phyloP scores from a whole-genome alignment of 129 eudicot species.

The Rutidosis leptorrhynchoides region DNA sequence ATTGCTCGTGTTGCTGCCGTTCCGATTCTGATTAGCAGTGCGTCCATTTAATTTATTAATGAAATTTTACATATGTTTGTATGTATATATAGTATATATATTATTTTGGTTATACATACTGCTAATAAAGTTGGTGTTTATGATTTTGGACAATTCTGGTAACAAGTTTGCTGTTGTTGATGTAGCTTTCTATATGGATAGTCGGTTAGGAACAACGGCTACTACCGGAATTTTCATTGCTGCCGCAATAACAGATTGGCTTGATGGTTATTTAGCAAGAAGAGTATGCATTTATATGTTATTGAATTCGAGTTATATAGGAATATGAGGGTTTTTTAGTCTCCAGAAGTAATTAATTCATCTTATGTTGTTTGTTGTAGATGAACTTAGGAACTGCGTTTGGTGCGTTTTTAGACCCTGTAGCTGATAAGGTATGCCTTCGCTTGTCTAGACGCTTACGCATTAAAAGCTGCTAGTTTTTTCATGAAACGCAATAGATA shows the following conservation, averaged over 20 bases:
- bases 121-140: not conserved
- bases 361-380: slow-evolving; percentile 33
- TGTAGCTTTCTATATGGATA: slow-evolving; percentile 74
- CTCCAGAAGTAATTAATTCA: not conserved
- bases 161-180: slow-evolving; percentile 25
- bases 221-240: slow-evolving; percentile 76
- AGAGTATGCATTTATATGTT: slow-evolving; percentile 44
- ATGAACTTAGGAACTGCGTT: slow-evolving; percentile 86
- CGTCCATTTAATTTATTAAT: slow-evolving; percentile 18
- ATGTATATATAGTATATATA: not conserved
- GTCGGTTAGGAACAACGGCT: slow-evolving; percentile 77
- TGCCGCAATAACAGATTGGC: slow-evolving; percentile 97
- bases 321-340: not conserved
- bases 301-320: slow-evolving; percentile 10
- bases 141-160: not conserved
- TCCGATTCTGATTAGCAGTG: slow-evolving; percentile 75
- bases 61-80: not conserved
- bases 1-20: slow-evolving; percentile 89
- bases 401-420: slow-evolving; percentile 98
- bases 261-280: slow-evolving; percentile 95
- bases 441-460: not conserved
- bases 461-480: not conserved
- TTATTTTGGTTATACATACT: not conserved
- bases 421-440: slow-evolving; percentile 83
- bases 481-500: not conserved